Evolutionary conservation across 306 rosid genomes (phyloP).

Genomic region (Astragalus glycyphyllos): DNA sequence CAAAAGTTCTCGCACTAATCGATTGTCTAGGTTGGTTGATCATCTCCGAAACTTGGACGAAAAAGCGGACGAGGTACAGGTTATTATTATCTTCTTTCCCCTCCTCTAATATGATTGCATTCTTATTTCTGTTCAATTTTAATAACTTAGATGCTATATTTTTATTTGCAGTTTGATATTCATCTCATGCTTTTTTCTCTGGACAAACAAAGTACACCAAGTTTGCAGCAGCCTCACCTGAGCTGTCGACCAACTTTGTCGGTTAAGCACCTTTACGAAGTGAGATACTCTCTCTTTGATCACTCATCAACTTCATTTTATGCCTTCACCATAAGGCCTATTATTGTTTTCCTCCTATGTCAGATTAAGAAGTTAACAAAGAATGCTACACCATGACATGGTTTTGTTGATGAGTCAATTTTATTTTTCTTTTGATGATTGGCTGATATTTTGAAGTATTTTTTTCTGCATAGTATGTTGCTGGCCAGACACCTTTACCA

Average conservation of each 20-base stretch:
- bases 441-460: conserved; percentile 37
- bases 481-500: conserved; percentile 60
- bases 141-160: conserved; percentile 28
- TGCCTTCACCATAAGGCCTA: conserved; percentile 3
- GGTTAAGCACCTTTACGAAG: conserved; percentile 74
- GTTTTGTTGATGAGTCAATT: conserved; percentile 25
- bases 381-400: not conserved
- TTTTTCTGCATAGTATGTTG: conserved; percentile 60
- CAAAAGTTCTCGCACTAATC: conserved; percentile 70
- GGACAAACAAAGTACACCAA: conserved; percentile 65
- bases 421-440: conserved; percentile 10
- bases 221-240: conserved; percentile 81
- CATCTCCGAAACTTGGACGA: conserved; percentile 74
- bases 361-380: conserved; percentile 56
- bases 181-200: conserved; percentile 79
- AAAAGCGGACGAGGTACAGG: conserved; percentile 69
- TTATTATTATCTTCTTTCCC: not conserved
- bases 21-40: conserved; percentile 78
- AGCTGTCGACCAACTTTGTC: conserved; percentile 83
- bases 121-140: conserved; percentile 39
- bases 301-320: conserved; percentile 6
- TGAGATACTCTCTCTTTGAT: conserved; percentile 51
- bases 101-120: conserved; percentile 6
- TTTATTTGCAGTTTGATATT: conserved; percentile 69
- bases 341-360: conserved; percentile 28